A percentile compares a stretch with the other conserved stretches of the same genome.
Evolutionary conservation across 2,329 filamentous ascomycete genomes (phyloP).

Genomic region (Claviceps sp.): DNA sequence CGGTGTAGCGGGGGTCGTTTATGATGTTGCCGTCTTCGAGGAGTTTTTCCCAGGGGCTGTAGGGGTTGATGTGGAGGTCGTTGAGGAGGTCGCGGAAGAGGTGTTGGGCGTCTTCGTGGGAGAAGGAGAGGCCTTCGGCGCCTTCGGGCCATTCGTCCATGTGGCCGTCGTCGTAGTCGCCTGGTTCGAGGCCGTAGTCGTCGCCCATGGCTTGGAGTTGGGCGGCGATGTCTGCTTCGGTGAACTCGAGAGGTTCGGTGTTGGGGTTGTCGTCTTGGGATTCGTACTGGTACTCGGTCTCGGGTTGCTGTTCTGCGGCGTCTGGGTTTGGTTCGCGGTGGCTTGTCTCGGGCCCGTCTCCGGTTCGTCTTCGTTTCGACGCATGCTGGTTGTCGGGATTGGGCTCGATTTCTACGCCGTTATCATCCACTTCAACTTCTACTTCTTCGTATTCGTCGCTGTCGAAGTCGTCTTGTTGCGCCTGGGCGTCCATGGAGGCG

Average conservation of each 20-base stretch:
- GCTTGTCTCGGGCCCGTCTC: slow-evolving; percentile 39
- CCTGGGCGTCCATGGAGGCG: slow-evolving; percentile 13
- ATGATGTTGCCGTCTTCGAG: slow-evolving; percentile 71
- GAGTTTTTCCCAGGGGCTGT: slow-evolving; percentile 81
- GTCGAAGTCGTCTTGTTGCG: slow-evolving; percentile 27
- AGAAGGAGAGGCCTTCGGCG: slow-evolving; percentile 55
- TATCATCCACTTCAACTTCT: slow-evolving; percentile 44
- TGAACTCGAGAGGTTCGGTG: slow-evolving; percentile 58
- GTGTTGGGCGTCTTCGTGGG: slow-evolving; percentile 60
- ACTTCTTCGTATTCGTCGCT: slow-evolving; percentile 68
- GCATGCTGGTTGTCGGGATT: slow-evolving; percentile 23
- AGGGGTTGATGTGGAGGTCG: slow-evolving; percentile 73
- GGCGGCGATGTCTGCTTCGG: slow-evolving; percentile 86
- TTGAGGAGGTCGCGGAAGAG: slow-evolving; percentile 79
- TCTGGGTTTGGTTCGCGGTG: slow-evolving; percentile 23
- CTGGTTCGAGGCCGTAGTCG: slow-evolving; percentile 66
- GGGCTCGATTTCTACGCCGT: slow-evolving; percentile 37
- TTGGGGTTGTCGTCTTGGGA: slow-evolving; percentile 9
- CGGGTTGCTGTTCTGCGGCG: slow-evolving; percentile 18
- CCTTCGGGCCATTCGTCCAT: slow-evolving; percentile 55
- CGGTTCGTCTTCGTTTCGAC: slow-evolving; percentile 52
- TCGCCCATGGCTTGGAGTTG: slow-evolving; percentile 83
- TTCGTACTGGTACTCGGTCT: not conserved
- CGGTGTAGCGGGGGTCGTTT: slow-evolving; percentile 77
- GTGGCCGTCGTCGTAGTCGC: slow-evolving; percentile 58